Evolutionary conservation across 2,329 filamentous ascomycete genomes (phyloP), one percentile per base, ranked within the genome.

Genomic region (Cryphonectria carpinicola): DNA sequence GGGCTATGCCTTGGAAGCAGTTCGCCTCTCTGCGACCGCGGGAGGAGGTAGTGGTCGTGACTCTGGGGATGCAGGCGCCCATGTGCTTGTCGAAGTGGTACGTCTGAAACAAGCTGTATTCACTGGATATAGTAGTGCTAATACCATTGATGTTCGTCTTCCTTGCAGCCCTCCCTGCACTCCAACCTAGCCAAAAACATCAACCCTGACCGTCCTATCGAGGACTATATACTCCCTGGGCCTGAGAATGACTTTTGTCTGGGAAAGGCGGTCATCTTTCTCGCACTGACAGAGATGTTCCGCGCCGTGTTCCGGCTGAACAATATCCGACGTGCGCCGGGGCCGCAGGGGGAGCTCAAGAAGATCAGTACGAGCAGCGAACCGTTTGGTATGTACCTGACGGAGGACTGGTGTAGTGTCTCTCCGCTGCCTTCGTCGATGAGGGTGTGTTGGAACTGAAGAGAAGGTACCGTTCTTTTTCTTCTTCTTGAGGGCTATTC

Each of bases 1-100:
- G 1, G 90, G 89, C 54, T 94, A 93, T 77, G 89, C 88, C 60
- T 85, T 92, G 83, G 93, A 93, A 79, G 92, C 89, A 22, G 86
- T 92, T 69, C 89, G 92, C 54, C 83, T 95, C 67, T 88, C 89
- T 4, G 88, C 82, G 1, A 83, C 87, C 63, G 71, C 79, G 35
- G n/a, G 37, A 43, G 61, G n/a, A n/a, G 39, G 22, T n/a, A n/a
- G n/a, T 8, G 17, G 43, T 39, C 43, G 37, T 43, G 14, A 37
- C 49, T 28, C 62, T 22, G 46, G 82, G 72, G 81, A 86, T 60
- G 77, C 85, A 0, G 88, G 88, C 7, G 86, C 90, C 70, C 86
- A 86, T 25, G 83, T 94, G 54, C 89, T 92, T 71, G 85, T 92
- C 39, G 88, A 87, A 73, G 90, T 92, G 49, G 87, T 89, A 78